A percentile compares a stretch with the other conserved stretches of the same genome.
Evolutionary conservation across 352 stramenopile species (phyloP).

Genomic region (Halophytophthora batemanensis): DNA sequence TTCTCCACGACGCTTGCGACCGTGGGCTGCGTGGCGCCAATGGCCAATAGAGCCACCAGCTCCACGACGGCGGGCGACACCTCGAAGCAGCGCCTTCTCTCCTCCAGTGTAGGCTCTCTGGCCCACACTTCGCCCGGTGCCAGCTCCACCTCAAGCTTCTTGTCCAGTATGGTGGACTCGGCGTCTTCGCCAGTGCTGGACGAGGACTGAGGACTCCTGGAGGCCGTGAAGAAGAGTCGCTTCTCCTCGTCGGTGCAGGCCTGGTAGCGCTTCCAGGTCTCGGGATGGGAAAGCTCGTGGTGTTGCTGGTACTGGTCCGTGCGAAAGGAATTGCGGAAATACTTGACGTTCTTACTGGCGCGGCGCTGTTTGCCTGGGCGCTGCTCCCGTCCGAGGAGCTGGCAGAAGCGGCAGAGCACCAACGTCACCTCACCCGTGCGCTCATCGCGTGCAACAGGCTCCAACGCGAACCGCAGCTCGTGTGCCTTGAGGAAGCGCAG

Average conservation of each 20-base stretch:
- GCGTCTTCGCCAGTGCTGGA: constrained; percentile 1
- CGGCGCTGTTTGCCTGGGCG: constrained; percentile 48
- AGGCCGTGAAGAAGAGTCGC: constrained; percentile 41
- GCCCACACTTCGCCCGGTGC: constrained; percentile 26
- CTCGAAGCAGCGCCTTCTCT: constrained; percentile 26
- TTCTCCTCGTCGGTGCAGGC: constrained; percentile 38
- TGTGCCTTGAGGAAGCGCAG: constrained; percentile 46
- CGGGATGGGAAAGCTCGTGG: constrained; percentile 50
- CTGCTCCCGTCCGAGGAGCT: constrained; percentile 60
- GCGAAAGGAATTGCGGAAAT: constrained; percentile 60
- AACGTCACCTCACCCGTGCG: constrained; percentile 38
- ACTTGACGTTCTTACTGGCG: constrained; percentile 62
- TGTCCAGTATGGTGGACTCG: background rate
- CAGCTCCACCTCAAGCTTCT: constrained; percentile 18
- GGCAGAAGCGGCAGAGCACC: constrained; percentile 62
- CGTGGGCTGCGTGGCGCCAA: constrained; percentile 14
- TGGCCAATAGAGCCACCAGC: constrained; percentile 26
- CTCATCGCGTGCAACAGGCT: constrained; percentile 44
- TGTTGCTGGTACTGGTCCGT: constrained; percentile 77
- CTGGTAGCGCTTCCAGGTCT: constrained; percentile 49
- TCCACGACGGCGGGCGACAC: constrained; percentile 24
- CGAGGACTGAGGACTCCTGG: background rate
- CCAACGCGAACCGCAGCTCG: constrained; percentile 52
- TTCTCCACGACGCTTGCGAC: constrained; percentile 19
- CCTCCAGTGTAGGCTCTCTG: constrained; percentile 12